Conservation (phyloP, 805 yeast species). For the Kluyveromyces starmeri region DNA sequence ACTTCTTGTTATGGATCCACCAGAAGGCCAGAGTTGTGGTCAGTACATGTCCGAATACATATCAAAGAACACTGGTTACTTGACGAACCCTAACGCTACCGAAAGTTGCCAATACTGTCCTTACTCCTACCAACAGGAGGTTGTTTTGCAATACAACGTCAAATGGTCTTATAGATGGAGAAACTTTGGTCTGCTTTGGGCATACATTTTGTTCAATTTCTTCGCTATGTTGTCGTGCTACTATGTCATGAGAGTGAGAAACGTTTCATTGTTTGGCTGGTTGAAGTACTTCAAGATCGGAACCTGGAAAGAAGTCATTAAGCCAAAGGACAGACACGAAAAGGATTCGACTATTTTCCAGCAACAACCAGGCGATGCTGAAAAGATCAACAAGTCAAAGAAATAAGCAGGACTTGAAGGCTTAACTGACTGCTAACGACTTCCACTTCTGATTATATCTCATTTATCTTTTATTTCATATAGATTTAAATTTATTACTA, state of each 20-base stretch:
- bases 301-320: constrained; percentile 30
- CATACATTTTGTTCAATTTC: constrained; percentile 34
- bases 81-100: constrained; percentile 38
- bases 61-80: constrained; percentile 35
- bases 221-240: constrained; percentile 32
- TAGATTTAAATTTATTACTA: no score
- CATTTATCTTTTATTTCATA: no score
- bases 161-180: constrained; percentile 51
- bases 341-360: constrained; percentile 37
- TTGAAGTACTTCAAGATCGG: constrained; percentile 16
- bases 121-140: constrained; percentile 47
- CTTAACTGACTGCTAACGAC: no score
- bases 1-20: constrained; percentile 33
- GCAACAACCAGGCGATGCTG: constrained; percentile 33
- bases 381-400: constrained; percentile 17
- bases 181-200: constrained; percentile 50
- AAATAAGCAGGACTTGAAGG: background rate
- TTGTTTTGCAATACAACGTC: constrained; percentile 37
- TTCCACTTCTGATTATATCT: no score
- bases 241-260: constrained; percentile 33
- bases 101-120: constrained; percentile 53
- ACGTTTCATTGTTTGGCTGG: constrained; percentile 28
- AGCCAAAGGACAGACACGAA: constrained; percentile 40
- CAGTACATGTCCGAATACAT: constrained; percentile 33
- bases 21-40: constrained; percentile 42